Evolutionary conservation across 2,329 filamentous ascomycete species (phyloP).

Genomic region (Coniochaeta prunicola): DNA sequence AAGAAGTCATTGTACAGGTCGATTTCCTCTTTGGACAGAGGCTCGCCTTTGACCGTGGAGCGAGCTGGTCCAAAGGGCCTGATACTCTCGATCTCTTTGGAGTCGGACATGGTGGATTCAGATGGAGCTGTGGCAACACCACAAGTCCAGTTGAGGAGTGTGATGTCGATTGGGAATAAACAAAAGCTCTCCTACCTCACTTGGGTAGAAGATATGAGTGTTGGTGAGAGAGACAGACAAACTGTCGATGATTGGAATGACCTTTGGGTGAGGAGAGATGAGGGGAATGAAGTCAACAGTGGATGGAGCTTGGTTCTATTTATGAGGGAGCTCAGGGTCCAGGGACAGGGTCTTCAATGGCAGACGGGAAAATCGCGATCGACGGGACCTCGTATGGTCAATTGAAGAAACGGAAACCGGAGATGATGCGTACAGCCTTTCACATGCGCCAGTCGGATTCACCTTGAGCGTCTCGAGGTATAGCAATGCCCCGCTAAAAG

Average conservation of each 20-base stretch:
- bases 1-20: slow-evolving; percentile 66
- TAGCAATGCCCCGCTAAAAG: not conserved
- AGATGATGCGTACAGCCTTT: not conserved
- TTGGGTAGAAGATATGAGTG: not conserved
- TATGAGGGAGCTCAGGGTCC: not conserved
- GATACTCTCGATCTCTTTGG: slow-evolving; percentile 43
- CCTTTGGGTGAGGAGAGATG: not conserved
- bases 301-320: not conserved
- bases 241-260: not conserved
- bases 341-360: not conserved
- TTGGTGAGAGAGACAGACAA: not conserved
- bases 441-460: not conserved
- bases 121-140: not conserved
- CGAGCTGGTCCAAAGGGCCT: slow-evolving; percentile 58
- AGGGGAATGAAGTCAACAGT: not conserved
- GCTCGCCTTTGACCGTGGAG: slow-evolving; percentile 54
- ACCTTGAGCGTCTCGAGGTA: not conserved
- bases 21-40: slow-evolving; percentile 59
- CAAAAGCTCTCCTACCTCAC: not conserved
- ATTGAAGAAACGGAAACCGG: not conserved
- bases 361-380: not conserved
- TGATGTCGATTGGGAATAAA: not conserved
- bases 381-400: not conserved
- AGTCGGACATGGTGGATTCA: slow-evolving; percentile 10
- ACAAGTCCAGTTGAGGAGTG: not conserved